phyloP scores from a whole-genome alignment of 2,329 filamentous ascomycete genomes.

The Talaromyces piceae region DNA sequence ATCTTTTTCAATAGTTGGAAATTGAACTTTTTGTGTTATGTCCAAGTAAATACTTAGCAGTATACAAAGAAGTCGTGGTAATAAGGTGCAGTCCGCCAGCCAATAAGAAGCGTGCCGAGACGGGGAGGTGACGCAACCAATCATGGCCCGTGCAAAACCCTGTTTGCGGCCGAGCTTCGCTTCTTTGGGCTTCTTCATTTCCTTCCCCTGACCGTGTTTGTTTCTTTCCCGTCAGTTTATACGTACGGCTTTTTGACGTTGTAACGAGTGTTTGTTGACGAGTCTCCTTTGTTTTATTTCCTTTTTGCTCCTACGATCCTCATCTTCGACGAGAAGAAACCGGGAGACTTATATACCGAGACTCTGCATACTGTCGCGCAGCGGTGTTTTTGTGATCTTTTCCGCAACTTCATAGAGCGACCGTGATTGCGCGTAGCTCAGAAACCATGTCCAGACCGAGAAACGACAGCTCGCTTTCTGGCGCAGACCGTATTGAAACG shows the following conservation, averaged over 20 bases:
- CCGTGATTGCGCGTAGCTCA: not conserved
- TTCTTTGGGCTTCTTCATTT: constrained; percentile 1
- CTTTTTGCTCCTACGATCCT: not conserved
- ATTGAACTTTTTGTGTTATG: not conserved
- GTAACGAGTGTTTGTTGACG: not conserved
- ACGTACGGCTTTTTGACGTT: not conserved
- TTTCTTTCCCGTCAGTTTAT: not conserved
- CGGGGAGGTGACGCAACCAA: not conserved
- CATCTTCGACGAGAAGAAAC: too few relatives aligned
- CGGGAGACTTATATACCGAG: too few relatives aligned
- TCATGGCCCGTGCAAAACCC: constrained; percentile 5
- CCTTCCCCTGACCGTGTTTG: not conserved
- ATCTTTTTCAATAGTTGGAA: not conserved
- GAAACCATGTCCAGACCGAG: constrained; percentile 7
- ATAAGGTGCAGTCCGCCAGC: not conserved
- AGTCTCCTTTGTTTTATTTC: not conserved
- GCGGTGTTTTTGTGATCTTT: not conserved
- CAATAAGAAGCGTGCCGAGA: not conserved
- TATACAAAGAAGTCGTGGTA: too few relatives aligned
- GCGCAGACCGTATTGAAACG: constrained; percentile 24
- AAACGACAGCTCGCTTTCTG: constrained; percentile 13
- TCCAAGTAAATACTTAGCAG: too few relatives aligned
- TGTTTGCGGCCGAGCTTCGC: constrained; percentile 11
- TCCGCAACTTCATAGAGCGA: not conserved
- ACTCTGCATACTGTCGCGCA: not conserved